Conservation (phyloP, 768 basidiomycete genomes). For the Tulasnella sp. region DNA sequence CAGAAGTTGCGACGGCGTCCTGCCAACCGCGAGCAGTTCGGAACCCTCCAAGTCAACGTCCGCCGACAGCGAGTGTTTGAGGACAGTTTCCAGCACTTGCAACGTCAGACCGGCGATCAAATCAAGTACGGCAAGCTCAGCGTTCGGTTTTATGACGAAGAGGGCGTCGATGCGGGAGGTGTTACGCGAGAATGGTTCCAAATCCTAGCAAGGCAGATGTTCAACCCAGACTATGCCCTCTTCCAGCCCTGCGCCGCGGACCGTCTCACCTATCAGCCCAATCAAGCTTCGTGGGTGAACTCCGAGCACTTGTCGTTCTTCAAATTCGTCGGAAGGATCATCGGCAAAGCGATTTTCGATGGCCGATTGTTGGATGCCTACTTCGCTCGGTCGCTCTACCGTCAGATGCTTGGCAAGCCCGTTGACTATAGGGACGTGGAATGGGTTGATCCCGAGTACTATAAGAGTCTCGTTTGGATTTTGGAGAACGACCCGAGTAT, state of each 20-base stretch:
- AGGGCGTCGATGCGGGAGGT: slow-evolving; percentile 97
- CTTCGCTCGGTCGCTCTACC: slow-evolving; percentile 92
- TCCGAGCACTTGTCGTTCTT: slow-evolving; percentile 95
- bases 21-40: slow-evolving; percentile 65
- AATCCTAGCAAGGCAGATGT: slow-evolving; percentile 95
- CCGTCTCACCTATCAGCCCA: slow-evolving; percentile 89
- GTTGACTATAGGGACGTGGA: slow-evolving; percentile 96
- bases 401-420: slow-evolving; percentile 85
- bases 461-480: slow-evolving; percentile 97
- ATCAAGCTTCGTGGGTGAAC: slow-evolving; percentile 88
- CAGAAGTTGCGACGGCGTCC: slow-evolving; percentile 84
- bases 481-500: slow-evolving; percentile 86
- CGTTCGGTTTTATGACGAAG: slow-evolving; percentile 92
- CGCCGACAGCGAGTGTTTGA: slow-evolving; percentile 89
- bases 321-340: slow-evolving; percentile 96
- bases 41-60: slow-evolving; percentile 78
- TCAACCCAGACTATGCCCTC: slow-evolving; percentile 94
- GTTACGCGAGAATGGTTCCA: slow-evolving; percentile 99
- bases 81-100: slow-evolving; percentile 89
- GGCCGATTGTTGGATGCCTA: slow-evolving; percentile 94
- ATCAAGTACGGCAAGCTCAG: slow-evolving; percentile 97
- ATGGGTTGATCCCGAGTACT: slow-evolving; percentile 97
- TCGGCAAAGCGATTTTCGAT: slow-evolving; percentile 96
- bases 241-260: slow-evolving; percentile 98
- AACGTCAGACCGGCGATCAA: slow-evolving; percentile 84